These are phyloP conservation scores for Saturnispora galanensis DNA, from an alignment of 805 yeast species.

Conservation along the genomic window DNA sequence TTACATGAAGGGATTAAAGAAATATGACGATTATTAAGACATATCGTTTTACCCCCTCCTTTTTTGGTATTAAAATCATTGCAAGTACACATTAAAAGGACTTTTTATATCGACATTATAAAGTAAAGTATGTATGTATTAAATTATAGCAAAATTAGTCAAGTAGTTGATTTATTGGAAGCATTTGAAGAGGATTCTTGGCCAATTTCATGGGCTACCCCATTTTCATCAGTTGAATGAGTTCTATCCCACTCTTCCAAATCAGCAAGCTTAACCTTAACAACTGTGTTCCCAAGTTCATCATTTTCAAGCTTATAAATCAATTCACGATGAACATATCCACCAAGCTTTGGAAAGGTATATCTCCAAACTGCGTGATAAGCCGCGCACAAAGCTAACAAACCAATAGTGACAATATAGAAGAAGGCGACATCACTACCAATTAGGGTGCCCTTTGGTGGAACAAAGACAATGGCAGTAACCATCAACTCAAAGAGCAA, in stretches of 20 bases:
- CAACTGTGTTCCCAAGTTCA: constrained; percentile 31
- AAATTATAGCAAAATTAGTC: too few relatives aligned
- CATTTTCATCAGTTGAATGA: constrained; percentile 10
- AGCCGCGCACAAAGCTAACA: constrained; percentile 24
- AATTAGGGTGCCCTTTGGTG: constrained; percentile 31
- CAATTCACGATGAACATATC: constrained; percentile 26
- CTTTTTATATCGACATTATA: too few relatives aligned
- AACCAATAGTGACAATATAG: constrained; percentile 30
- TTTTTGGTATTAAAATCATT: too few relatives aligned
- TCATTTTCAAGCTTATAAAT: constrained; percentile 28
- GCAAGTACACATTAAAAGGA: too few relatives aligned
- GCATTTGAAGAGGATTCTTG: background rate
- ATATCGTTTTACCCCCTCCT: too few relatives aligned
- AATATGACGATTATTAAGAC: too few relatives aligned
- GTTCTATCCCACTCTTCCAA: constrained; percentile 27
- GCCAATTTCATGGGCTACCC: constrained; percentile 8
- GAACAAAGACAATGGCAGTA: constrained; percentile 34
- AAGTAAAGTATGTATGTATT: too few relatives aligned
- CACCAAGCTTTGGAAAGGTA: constrained; percentile 26
- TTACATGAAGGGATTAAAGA: too few relatives aligned
- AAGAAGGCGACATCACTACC: constrained; percentile 36
- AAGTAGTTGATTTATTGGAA: too few relatives aligned
- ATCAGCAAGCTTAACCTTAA: constrained; percentile 26
- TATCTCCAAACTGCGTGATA: constrained; percentile 31
- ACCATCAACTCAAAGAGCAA: constrained; percentile 29